Evolutionary conservation across 2,329 filamentous ascomycete genomes (phyloP).

Genomic region (Pseudogymnoascus sp.): DNA sequence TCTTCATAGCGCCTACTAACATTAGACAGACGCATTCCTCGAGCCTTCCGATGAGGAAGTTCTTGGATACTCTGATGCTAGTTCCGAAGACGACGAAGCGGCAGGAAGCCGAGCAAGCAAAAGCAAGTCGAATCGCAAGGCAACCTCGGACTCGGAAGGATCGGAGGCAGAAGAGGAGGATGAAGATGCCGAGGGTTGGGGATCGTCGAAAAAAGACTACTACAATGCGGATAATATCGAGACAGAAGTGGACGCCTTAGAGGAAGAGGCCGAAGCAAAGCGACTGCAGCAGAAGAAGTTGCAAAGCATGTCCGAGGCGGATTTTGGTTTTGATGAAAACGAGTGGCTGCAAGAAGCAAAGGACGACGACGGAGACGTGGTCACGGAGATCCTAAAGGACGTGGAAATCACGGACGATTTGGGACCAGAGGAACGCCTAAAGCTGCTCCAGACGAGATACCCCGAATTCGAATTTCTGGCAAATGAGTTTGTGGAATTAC

Average conservation of each 20-base stretch:
- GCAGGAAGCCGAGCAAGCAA: constrained; percentile 19
- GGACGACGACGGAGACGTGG: constrained; percentile 46
- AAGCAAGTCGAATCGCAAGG: constrained; percentile 50
- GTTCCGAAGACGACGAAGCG: constrained; percentile 30
- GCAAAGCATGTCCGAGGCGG: constrained; percentile 77
- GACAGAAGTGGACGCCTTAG: constrained; percentile 63
- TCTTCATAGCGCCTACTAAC: constrained; percentile 11
- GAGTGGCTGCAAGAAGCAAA: constrained; percentile 65
- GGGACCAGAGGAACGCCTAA: constrained; percentile 62
- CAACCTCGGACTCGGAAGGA: constrained; percentile 41
- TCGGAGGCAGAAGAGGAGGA: constrained; percentile 48
- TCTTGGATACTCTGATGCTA: constrained; percentile 40
- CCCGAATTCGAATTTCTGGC: constrained; percentile 86
- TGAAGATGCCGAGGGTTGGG: constrained; percentile 67
- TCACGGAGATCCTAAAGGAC: constrained; percentile 81
- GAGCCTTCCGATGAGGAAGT: constrained; percentile 57
- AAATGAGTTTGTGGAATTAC: constrained; percentile 49
- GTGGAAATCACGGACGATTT: constrained; percentile 74
- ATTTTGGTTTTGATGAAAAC: constrained; percentile 86
- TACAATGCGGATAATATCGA: constrained; percentile 75
- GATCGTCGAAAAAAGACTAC: constrained; percentile 78
- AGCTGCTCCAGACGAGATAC: constrained; percentile 71
- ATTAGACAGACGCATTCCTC: constrained; percentile 38
- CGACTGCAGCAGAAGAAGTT: constrained; percentile 86
- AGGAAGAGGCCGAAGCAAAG: constrained; percentile 86